Evolutionary conservation across 2,329 filamentous ascomycete species (phyloP), one percentile per base, ranked within the genome.

Genomic region (Fusarium clavum): DNA sequence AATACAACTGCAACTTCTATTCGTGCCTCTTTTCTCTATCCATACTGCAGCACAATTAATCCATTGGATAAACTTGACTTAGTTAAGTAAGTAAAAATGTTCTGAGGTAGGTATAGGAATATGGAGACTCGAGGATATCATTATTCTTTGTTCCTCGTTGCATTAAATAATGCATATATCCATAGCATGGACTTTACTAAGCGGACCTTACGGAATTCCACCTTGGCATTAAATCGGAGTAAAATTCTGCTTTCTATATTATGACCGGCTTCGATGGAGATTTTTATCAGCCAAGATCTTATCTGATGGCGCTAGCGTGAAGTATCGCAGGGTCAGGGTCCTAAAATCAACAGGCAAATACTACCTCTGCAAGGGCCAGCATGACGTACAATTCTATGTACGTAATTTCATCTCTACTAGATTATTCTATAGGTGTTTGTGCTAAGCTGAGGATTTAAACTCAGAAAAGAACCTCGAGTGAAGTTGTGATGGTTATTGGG

Each of bases 281-380:
- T 43, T 24, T 49, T 58, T 52, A 43, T 24, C 47, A 51, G 45
- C 58, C 61, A 64, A 41, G 46, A 64, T 64, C 45, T 64, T 64
- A 52, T 59, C 60, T 59, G 60, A 64, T 59, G 45, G 18, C 57
- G 34, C 45, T 34, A 34, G 22, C 16, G 34, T 27, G 24, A 22
- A 47, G n/a, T 12, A 41, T 64, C 29, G 20, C 47, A 51, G 59
- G 47, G 34, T 53, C 32, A 57, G 29, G 61, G 51, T 48, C 41
- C 24, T 22, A n/a, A 27, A 25, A 47, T 44, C 27, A 40, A 64
- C 25, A 3, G 30, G 32, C 27, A 40, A 20, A 24, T 32, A 45
- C n/a, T 25, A 32, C 32, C 53, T 51, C 41, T 25, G 24, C 27
- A 47, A n/a, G 8, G 32, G 8, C 32, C 32, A 46, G 18, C 34